Evolutionary conservation across 257 asterid genomes (phyloP).

Genomic region (Solanum arcanum): DNA sequence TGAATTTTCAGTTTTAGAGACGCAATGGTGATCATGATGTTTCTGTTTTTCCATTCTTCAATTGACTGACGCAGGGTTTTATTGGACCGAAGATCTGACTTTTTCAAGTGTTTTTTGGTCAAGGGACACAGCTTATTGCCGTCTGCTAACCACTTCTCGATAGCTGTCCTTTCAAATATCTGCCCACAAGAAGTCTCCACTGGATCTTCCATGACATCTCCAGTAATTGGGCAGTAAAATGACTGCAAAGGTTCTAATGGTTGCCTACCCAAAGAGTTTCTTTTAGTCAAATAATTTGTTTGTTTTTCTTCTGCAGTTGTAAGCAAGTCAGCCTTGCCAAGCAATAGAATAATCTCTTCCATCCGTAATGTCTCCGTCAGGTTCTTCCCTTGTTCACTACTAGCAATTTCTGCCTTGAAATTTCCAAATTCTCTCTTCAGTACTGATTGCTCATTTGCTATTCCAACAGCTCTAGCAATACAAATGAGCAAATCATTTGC

Average conservation of each 20-base stretch:
- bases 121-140: constrained; percentile 27
- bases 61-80: constrained; percentile 31
- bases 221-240: constrained; percentile 32
- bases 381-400: constrained; percentile 3
- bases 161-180: constrained; percentile 30
- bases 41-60: constrained; percentile 38
- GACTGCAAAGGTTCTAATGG: constrained; percentile 37
- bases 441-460: constrained; percentile 8
- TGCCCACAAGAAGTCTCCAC: constrained; percentile 32
- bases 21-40: constrained; percentile 28
- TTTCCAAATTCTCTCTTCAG: constrained; percentile 15
- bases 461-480: constrained; percentile 21
- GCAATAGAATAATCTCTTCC: constrained; percentile 28
- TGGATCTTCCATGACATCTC: constrained; percentile 30
- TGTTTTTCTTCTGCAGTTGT: constrained; percentile 19
- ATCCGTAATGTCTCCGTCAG: constrained; percentile 16
- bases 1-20: constrained; percentile 24
- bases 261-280: constrained; percentile 25
- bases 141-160: constrained; percentile 27
- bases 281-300: constrained; percentile 20
- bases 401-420: constrained; percentile 13
- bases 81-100: constrained; percentile 20
- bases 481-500: constrained; percentile 19
- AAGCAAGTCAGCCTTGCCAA: constrained; percentile 25
- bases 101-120: constrained; percentile 22